phyloP scores from a whole-genome alignment of 2,329 filamentous ascomycete genomes.

The Ceratocystis ficicola region DNA sequence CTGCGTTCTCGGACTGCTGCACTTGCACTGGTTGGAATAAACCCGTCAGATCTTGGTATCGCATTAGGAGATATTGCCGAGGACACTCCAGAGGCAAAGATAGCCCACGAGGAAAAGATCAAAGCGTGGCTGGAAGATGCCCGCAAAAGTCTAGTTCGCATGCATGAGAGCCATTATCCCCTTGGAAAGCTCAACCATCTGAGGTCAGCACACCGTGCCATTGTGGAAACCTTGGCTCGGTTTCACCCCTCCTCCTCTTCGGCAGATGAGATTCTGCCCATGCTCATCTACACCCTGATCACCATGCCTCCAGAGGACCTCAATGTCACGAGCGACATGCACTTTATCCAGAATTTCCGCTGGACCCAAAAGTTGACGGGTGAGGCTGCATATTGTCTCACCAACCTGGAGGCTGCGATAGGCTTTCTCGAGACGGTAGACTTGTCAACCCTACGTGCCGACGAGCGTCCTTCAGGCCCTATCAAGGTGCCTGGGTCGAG shows the following conservation, averaged over 20 bases:
- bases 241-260: slow-evolving; percentile 64
- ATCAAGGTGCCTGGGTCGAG: slow-evolving; percentile 43
- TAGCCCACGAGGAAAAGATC: slow-evolving; percentile 54
- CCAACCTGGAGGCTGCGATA: slow-evolving; percentile 88
- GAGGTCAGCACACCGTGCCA: slow-evolving; percentile 80
- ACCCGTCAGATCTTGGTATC: slow-evolving; percentile 70
- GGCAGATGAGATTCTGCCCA: slow-evolving; percentile 92
- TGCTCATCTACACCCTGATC: slow-evolving; percentile 90
- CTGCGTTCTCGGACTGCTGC: slow-evolving; percentile 88
- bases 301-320: slow-evolving; percentile 76
- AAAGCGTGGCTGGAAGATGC: slow-evolving; percentile 60
- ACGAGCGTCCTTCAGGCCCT: slow-evolving; percentile 60
- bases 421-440: slow-evolving; percentile 94
- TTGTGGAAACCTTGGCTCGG: slow-evolving; percentile 69
- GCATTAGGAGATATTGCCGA: slow-evolving; percentile 52
- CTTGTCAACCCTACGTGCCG: slow-evolving; percentile 70
- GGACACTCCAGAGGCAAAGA: slow-evolving; percentile 33
- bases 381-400: slow-evolving; percentile 90
- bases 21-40: slow-evolving; percentile 80
- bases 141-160: slow-evolving; percentile 53
- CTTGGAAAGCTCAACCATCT: slow-evolving; percentile 83
- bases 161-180: slow-evolving; percentile 80
- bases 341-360: slow-evolving; percentile 86
- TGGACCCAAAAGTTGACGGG: slow-evolving; percentile 78
- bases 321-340: slow-evolving; percentile 84